phyloP scores from a whole-genome alignment of 2,329 filamentous ascomycete species.

The Trichoderma atroviride region DNA sequence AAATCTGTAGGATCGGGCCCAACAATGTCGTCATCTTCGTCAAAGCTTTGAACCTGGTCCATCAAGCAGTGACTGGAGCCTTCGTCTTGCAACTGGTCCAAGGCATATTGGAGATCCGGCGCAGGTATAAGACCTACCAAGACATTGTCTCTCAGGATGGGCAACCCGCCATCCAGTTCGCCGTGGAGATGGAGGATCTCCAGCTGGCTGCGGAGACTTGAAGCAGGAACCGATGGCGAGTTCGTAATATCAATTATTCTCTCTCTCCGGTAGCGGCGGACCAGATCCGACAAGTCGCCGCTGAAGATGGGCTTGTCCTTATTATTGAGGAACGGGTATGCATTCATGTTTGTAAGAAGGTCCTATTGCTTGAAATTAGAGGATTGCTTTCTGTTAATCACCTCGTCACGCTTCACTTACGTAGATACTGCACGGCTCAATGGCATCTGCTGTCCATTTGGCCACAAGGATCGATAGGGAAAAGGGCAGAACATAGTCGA shows the following conservation, averaged over 20 bases:
- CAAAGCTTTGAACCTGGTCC: conserved; percentile 65
- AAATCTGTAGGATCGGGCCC: conserved; percentile 76
- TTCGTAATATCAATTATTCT: conserved; percentile 85
- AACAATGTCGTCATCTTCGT: conserved; percentile 63
- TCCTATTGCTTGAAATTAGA: conserved; percentile 57
- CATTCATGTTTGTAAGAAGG: conserved; percentile 93
- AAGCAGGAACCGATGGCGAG: conserved; percentile 78
- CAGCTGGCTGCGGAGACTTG: conserved; percentile 76
- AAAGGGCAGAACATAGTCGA: conserved; percentile 94
- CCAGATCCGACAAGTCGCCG: conserved; percentile 83
- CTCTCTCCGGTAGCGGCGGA: conserved; percentile 72
- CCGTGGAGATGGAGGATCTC: conserved; percentile 80
- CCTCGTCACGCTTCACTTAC: conserved; percentile 57
- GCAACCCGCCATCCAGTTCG: conserved; percentile 88
- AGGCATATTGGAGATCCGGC: conserved; percentile 88
- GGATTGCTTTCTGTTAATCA: conserved; percentile 24
- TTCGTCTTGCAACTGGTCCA: conserved; percentile 82
- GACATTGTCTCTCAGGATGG: conserved; percentile 76
- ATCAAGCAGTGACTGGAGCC: conserved; percentile 77
- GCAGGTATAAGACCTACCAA: conserved; percentile 91
- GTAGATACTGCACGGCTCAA: conserved; percentile 94
- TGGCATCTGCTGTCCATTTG: conserved; percentile 97
- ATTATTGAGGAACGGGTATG: conserved; percentile 96
- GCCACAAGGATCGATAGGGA: conserved; percentile 87
- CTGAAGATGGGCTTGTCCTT: conserved; percentile 93